Percentiles rank a stretch among this genome's conserved stretches.
Conservation (phyloP, 2,329 filamentous ascomycete species). For the Penicillium sp. region DNA sequence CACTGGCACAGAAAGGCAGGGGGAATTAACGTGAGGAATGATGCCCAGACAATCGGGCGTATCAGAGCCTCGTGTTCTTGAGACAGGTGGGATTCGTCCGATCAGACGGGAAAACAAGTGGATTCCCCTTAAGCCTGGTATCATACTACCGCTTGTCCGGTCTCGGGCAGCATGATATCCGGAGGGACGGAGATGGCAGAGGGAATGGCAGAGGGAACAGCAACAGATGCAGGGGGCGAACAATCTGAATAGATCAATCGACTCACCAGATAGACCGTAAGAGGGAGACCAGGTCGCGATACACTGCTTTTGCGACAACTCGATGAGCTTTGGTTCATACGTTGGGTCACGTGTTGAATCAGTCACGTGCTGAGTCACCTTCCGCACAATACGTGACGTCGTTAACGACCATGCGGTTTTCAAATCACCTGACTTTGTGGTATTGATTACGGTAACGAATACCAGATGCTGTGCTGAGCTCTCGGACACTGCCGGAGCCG, state of each 20-base stretch:
- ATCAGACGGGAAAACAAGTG: constrained; percentile 20
- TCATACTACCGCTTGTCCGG: constrained; percentile 12
- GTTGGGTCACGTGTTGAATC: background rate
- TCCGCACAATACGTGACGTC: background rate
- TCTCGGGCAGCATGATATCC: constrained; percentile 13
- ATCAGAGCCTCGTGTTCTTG: constrained; percentile 13
- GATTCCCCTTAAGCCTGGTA: constrained; percentile 2
- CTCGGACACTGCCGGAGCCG: constrained; percentile 22
- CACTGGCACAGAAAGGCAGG: constrained; percentile 19
- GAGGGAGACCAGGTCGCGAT: background rate
- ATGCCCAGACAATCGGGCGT: constrained; percentile 14
- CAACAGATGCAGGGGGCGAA: background rate
- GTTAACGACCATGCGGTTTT: background rate
- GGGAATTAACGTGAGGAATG: constrained; percentile 18
- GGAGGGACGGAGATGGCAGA: background rate
- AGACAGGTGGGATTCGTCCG: constrained; percentile 17
- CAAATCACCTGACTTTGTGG: background rate
- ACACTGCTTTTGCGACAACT: background rate
- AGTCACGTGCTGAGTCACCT: background rate
- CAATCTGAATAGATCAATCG: background rate
- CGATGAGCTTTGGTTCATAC: background rate
- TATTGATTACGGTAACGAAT: background rate
- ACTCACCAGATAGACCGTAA: background rate
- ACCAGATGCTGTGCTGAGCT: constrained; percentile 7
- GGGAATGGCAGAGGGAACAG: background rate